Conservation (phyloP, 2,329 filamentous ascomycete genomes). For the Dactylellina haptotyla region DNA sequence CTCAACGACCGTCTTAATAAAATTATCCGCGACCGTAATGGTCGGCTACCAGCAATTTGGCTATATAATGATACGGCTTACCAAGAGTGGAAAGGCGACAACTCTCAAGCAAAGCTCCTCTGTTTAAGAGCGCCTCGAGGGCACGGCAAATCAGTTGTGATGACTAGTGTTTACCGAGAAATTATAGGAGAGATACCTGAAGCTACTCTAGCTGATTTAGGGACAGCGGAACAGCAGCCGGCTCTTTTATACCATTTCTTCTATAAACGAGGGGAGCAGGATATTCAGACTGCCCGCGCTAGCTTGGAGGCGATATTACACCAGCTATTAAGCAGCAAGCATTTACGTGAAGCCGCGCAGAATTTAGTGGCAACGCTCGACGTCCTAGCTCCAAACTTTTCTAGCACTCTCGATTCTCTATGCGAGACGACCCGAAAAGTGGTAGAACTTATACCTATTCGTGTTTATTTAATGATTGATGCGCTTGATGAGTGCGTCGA, state of each 20-base stretch:
- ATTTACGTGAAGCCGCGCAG: conserved; percentile 1
- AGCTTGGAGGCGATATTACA: conserved; percentile 21
- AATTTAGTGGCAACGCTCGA: conserved; percentile 6
- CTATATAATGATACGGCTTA: conserved; percentile 29
- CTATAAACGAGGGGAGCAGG: conserved; percentile 38
- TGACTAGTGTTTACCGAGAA: conserved; percentile 25
- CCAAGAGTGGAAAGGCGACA: conserved; percentile 12
- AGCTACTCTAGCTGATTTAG: too few species aligned
- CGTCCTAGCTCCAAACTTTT: conserved; percentile 16
- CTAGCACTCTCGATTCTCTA: background rate
- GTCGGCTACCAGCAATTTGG: conserved; percentile 13
- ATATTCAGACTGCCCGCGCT: conserved; percentile 29
- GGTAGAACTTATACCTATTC: conserved; percentile 9
- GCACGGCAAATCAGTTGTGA: conserved; percentile 34
- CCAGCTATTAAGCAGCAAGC: conserved; percentile 17
- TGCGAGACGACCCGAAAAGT: conserved; percentile 11
- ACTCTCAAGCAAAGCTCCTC: conserved; percentile 19
- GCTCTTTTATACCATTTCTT: conserved; percentile 38
- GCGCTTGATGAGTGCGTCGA: conserved; percentile 35
- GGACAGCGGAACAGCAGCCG: too few species aligned
- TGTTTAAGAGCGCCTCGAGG: conserved; percentile 25
- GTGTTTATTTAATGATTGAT: conserved; percentile 40
- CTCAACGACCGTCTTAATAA: conserved; percentile 29
- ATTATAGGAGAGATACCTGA: conserved; percentile 28
- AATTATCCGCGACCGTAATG: conserved; percentile 26